Base-by-base conservation (phyloP, 768 basidiomycete genomes). In the Auriscalpium orientale region DNA sequence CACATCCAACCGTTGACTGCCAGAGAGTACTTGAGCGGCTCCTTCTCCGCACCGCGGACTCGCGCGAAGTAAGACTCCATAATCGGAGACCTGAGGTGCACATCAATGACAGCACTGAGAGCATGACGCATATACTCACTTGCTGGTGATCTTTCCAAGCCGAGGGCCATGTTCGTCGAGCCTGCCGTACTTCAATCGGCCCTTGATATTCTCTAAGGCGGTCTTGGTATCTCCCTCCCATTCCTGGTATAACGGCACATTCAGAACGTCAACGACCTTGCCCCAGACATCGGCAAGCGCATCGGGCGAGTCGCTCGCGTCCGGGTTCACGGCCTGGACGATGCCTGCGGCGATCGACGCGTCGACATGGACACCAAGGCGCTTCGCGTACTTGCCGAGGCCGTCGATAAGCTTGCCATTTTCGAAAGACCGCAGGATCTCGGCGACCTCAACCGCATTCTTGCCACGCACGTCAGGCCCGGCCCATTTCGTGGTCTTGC, bases 1-100 rank as follows among this genome's bases (percentile, higher is more conserved):
- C 97, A 99, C 61, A 99, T 93, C 97, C 97, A 99, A 3, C 97
- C 97, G 67, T 99, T 99, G 71, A 98, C 98, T 6, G 95, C 97
- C 33, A 99, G 74, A 2, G 89, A 86, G 66, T 93, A 89, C 13
- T 79, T 74, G 15, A 64, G 59, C 5, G 76, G 73, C 49, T 82
- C 74, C 52, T 76, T 74, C 58, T 76, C 77, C 69, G 36, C 2
- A 74, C 79, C 40, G 60, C 74, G 75, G 12, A 98, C 70, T 22
- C 93, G 86, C 1, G 94, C 98, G 71, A 99, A 99, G 73, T 98
- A 98, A 4, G 79, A 71, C 66, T 98, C 97, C 46, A 92, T 87
- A 46, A 99, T 76, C 20, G 95, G 93, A 15, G 76, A 79, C 43
- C 94, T 97, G 62, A 0, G 35, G 55, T 44, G 46, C 10, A 18